Conservation (phyloP, 2,329 filamentous ascomycete genomes). For the Alternaria rosae region DNA sequence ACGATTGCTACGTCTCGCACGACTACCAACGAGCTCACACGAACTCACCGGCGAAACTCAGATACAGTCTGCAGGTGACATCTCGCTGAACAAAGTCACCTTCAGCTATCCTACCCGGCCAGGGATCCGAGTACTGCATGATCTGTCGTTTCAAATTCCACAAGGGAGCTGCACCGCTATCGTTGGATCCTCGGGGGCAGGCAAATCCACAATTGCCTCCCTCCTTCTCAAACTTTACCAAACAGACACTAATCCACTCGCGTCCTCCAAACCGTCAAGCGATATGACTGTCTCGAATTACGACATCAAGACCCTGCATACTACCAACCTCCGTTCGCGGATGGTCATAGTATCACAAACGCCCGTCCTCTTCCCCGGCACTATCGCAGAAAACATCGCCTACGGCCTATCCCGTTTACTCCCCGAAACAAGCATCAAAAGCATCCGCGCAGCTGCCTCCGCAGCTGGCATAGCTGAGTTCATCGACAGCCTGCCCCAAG, state of each 20-base stretch:
- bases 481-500: conserved; percentile 72
- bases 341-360: conserved; percentile 75
- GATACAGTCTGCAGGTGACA: conserved; percentile 57
- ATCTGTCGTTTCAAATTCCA: conserved; percentile 71
- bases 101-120: conserved; percentile 75
- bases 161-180: conserved; percentile 75
- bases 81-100: conserved; percentile 67
- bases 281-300: conserved; percentile 65
- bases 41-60: conserved; percentile 62
- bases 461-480: conserved; percentile 78
- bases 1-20: conserved; percentile 73
- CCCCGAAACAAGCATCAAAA: conserved; percentile 53
- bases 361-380: conserved; percentile 78
- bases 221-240: conserved; percentile 77
- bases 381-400: conserved; percentile 79
- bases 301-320: conserved; percentile 67
- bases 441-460: conserved; percentile 60
- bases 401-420: conserved; percentile 73
- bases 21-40: conserved; percentile 65
- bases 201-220: conserved; percentile 84
- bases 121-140: conserved; percentile 63
- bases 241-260: conserved; percentile 14
- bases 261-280: conserved; percentile 29
- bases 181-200: conserved; percentile 85
- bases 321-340: conserved; percentile 64